These are phyloP conservation scores for Pyrus communis DNA, from an alignment of 306 rosid species.

Conservation along the genomic window DNA sequence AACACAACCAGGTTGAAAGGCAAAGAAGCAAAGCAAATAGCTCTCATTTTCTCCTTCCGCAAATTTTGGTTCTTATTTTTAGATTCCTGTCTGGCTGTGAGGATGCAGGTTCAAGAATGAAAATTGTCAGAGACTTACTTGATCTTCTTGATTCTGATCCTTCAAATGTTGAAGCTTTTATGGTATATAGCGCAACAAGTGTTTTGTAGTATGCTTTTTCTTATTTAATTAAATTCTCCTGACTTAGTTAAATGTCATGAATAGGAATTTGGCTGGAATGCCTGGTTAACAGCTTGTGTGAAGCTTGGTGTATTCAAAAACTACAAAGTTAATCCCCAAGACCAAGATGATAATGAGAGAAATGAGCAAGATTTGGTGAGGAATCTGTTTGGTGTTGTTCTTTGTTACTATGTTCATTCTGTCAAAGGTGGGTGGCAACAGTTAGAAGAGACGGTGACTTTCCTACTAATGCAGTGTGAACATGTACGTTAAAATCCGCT, in stretches of 20 bases:
- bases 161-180: conserved; percentile 92
- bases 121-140: conserved; percentile 71
- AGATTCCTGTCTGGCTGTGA: conserved; percentile 72
- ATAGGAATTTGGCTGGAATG: conserved; percentile 95
- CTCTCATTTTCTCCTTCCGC: conserved; percentile 86
- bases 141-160: conserved; percentile 94
- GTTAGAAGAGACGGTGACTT: conserved; percentile 78
- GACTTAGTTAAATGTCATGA: conserved; percentile 11
- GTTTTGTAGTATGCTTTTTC: conserved; percentile 1
- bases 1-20: conserved; percentile 60
- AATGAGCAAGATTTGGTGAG: conserved; percentile 56
- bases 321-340: conserved; percentile 34
- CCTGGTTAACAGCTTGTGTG: conserved; percentile 73
- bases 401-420: conserved; percentile 64
- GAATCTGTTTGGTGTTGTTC: conserved; percentile 72
- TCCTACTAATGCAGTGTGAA: conserved; percentile 55
- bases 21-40: conserved; percentile 60
- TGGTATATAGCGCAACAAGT: conserved; percentile 43
- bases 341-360: conserved; percentile 37
- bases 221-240: conserved; percentile 18
- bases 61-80: conserved; percentile 76
- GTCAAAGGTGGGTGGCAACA: conserved; percentile 98
- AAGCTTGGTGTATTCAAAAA: conserved; percentile 63
- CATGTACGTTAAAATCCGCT: conserved; percentile 50
- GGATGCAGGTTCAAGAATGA: conserved; percentile 55